Conservation (phyloP, 805 yeast genomes). For the Candida sithepensis region DNA sequence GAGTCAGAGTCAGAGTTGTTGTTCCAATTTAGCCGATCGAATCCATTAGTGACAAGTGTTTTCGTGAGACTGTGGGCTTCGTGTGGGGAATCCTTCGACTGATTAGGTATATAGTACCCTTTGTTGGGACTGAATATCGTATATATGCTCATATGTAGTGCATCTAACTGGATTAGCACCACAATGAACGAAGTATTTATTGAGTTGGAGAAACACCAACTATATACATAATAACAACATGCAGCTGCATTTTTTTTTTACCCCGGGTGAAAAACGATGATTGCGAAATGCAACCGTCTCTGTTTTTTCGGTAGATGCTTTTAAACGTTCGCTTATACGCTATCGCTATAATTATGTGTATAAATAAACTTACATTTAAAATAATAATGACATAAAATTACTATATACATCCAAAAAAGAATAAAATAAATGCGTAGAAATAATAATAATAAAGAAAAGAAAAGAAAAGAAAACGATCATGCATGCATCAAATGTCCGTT, state of each 20-base stretch:
- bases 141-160: background rate
- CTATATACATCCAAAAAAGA: background rate
- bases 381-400: background rate
- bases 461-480: background rate
- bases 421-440: background rate
- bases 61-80: slow-evolving; percentile 3
- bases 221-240: no score
- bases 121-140: slow-evolving; percentile 21
- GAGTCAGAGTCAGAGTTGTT: slow-evolving; percentile 1
- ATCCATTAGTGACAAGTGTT: slow-evolving; percentile 35
- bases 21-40: slow-evolving; percentile 40
- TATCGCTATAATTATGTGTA: no score
- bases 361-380: background rate
- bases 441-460: background rate
- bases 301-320: no score
- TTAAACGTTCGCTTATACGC: no score
- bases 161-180: no score
- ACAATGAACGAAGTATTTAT: no score
- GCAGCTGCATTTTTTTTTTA: no score
- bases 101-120: slow-evolving; percentile 18
- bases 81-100: slow-evolving; percentile 12
- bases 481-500: slow-evolving; percentile 7
- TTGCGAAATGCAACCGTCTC: no score
- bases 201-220: no score
- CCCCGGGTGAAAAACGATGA: background rate